Base-by-base conservation (phyloP, 2,329 filamentous ascomycete genomes). In the Helotiales sp. region DNA sequence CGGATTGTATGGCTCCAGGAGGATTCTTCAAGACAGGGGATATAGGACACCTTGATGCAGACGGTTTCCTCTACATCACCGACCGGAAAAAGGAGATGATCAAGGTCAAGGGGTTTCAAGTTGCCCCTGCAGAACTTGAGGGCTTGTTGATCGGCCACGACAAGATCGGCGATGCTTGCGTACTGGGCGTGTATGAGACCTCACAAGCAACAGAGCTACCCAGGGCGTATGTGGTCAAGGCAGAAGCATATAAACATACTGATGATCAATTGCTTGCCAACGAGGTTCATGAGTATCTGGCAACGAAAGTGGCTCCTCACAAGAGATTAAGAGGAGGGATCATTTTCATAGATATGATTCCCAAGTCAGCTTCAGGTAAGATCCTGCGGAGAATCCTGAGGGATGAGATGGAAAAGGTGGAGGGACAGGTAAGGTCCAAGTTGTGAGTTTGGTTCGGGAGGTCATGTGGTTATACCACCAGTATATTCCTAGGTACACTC, bases 61-160 rank as follows among this genome's bases (percentile, higher is more conserved):
- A 89, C 49, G 89, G 89, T 44, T 89, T 95, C 68, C 89, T 95
- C 66, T 96, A 86, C 76, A 93, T 96, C 71, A 96, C 92, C 1
- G 93, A 96, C 70, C 87, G 92, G 8, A 78, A 90, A 38, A 91
- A 90, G 76, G 82, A 85, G 70, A 65, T 85, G 59, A 84, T 85
- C 68, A 80, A 80, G 66, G 80, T 80, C 63, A 81, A 89, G 72
- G 86, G 85, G 0, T 88, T 87, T 73, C 86, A 88, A 69, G 86
- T 88, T 2, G 78, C 86, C 0, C 86, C 86, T 0, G 86, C 86
- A 1, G 85, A 89, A 69, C 75, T 89, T 13, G 86, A 81, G 61
- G 77, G 76, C 31, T 57, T 79, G 7, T 66, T 81, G 2, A 65
- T 79, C 1, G 73, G 73, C 12, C 74, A 79, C 67, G 57, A 65